Evolutionary conservation across 371 early-diverging fungal species (phyloP), one percentile per base, ranked within the genome.

Genomic region (Mortierella sp.): DNA sequence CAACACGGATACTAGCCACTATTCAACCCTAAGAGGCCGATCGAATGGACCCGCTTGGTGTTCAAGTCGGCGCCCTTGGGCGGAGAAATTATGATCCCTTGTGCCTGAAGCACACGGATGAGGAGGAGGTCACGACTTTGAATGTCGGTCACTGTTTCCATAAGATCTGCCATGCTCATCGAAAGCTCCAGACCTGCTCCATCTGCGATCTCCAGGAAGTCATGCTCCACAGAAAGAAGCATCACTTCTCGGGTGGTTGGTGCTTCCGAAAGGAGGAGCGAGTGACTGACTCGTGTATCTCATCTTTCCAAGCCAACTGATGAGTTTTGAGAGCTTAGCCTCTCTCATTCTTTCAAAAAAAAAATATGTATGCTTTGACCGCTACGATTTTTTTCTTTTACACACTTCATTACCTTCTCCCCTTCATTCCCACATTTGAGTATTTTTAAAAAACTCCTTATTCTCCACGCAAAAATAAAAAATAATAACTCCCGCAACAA

Each of bases 81-180:
- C 7, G 38, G 50, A 6, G 24, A 16, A 1, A 74, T n/a, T n/a
- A 74, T 14, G 47, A 50, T 1, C 31, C 57, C 16, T 54, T 79
- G 9, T 74, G 79, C n/a, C 3, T 70, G 70, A 34, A 79, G 45
- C 70, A 0, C 3, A 74, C 70, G 79, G 2, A 13, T 3, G 10
- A 21, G 3, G 19, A 21, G 3, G 19, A 34, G 0, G 63, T 24
- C 10, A 31, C 38, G 28, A 10, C 50, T 0, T 68, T 73, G 19
- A 57, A 26, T 0, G 74, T 74, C 19, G 74, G 74, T 28, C 79
- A 79, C 55, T 44, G 79, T 5, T 79, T 68, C 48, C 74, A 74
- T n/a, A 24, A 19, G 6, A 28, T 2, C 8, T 74, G 79, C 11
- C 63, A 63, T 4, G 2, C 16, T 16, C 34, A 0, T 14, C 34